Evolutionary conservation across 495 filamentous ascomycete genomes (phyloP), one percentile per base, ranked within the genome.

Genomic region (Penicillium egyptiacum): DNA sequence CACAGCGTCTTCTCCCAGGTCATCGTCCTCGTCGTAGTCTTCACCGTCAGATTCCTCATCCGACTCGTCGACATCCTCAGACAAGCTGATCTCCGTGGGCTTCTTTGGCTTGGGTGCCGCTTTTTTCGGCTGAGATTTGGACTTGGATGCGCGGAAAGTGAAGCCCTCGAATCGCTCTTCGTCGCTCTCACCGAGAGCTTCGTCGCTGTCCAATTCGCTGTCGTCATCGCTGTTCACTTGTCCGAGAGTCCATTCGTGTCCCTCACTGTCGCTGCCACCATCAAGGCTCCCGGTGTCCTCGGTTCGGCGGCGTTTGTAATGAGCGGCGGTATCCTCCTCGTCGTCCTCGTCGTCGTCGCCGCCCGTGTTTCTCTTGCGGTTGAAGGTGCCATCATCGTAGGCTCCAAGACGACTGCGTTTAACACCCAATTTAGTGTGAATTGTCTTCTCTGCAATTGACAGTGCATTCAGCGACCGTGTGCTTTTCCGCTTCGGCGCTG

Each of bases 161-260:
- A 83, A 93, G 8, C 83, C 86, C 40, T 88, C 87, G 62, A 94
- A 94, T 58, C 78, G 76, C 64, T 96, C 91, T 70, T 92, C 86
- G 63, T 96, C 91, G 60, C 89, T 92, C 56, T 87, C 87, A 9
- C 92, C 93, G 79, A 97, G 88, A 31, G 93, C 93, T 67, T 96
- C 93, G 56, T 97, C 93, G 59, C 87, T 91, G 68, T 98, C 91
- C 47, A 98, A 75, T 57, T 95, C 91, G 28, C 83, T 88, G 57
- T 93, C 90, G 50, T 94, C 83, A 55, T 91, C 88, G 55, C 79
- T 88, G 47, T 81, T 85, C 17, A 86, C 85, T 56, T 89, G 80
- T 46, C 90, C 90, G 37, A 95, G 68, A 60, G 80, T 87, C 94
- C 94, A 98, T 62, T 89, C 81, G 70, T 94, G 88, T 19, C 91